Conservation (phyloP, 495 filamentous ascomycete species). For the Achaetomiella virescens region DNA sequence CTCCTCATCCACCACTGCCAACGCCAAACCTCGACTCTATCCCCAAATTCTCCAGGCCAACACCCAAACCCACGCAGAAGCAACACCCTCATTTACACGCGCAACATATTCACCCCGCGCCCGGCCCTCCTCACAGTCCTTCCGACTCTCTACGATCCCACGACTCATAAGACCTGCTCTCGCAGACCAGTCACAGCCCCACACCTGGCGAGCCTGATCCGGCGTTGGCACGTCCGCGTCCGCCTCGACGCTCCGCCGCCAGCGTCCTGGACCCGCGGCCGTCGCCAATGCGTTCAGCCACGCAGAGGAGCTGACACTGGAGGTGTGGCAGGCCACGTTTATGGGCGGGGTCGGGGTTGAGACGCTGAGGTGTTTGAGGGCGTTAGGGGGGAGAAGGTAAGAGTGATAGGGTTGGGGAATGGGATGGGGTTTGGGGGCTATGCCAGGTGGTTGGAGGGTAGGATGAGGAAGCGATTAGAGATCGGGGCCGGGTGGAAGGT, state of each 20-base stretch:
- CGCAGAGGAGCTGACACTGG: conserved; percentile 40
- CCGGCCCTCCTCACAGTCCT: conserved; percentile 37
- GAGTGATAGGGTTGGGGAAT: conserved; percentile 39
- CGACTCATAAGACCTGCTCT: conserved; percentile 26
- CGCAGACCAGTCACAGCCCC: background rate
- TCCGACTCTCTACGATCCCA: conserved; percentile 33
- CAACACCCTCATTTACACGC: conserved; percentile 40
- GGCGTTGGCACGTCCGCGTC: conserved; percentile 38
- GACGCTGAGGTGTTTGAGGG: conserved; percentile 43
- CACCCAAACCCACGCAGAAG: conserved; percentile 38
- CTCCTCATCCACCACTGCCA: background rate
- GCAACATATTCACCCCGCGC: conserved; percentile 50
- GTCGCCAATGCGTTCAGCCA: conserved; percentile 35
- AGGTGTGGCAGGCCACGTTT: conserved; percentile 43
- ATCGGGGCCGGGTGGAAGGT: background rate
- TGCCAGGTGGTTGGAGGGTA: conserved; percentile 37
- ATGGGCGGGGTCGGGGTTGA: conserved; percentile 32
- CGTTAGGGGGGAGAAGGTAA: conserved; percentile 44
- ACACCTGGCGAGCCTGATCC: conserved; percentile 31
- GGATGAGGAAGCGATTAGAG: conserved; percentile 32
- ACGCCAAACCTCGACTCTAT: conserved; percentile 19
- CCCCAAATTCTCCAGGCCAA: conserved; percentile 38
- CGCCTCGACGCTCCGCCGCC: conserved; percentile 36
- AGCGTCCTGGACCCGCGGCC: background rate
- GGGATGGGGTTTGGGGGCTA: conserved; percentile 35